Base-by-base conservation (phyloP, 1,284 basidiomycete genomes). In the Marasmius sp. region DNA sequence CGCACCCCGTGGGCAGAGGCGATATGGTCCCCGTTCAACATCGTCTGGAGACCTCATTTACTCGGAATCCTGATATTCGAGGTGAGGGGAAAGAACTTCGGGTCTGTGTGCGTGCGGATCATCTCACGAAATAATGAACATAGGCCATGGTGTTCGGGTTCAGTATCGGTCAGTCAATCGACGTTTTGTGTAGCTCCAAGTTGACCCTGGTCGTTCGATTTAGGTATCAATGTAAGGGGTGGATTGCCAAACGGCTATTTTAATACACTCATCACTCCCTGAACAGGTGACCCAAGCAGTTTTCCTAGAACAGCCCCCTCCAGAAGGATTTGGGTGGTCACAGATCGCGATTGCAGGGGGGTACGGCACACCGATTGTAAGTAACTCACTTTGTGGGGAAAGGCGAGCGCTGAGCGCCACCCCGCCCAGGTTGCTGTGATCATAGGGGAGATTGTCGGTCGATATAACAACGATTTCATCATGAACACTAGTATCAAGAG, bases 391-490 rank as follows among this genome's bases (percentile, higher is more conserved):
- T 2, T 5, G 27, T 27, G 27, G 27, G 27, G 27, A 27, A 27
- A 27, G 27, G 37, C 14, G 8, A 33, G 18, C 36, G 16, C 33
- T 57, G 39, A 64, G 41, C 8, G 54, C 37, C 37, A 47, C 14
- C 33, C 1, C 12, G n/a, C 14, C 5, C 61, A 86, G 85, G 78
- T 89, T 12, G 83, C 84, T 0, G 83, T 86, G 4, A 56, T 90
- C 10, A 71, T 89, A 43, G 89, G 89, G 10, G 87, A 91, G 68
- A 20, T 89, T 1, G 69, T 84, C 4, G 89, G 88, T 55, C 79
- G 85, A 16, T 89, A 81, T 68, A 71, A 80, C 57, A 89, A 89
- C 64, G 88, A 90, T 60, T 82, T 78, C 74, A 79, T 88, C 48
- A 83, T 84, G 73, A 79, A 79, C 61, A 57, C 74, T 12, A 78